Evolutionary conservation across 2,329 filamentous ascomycete species (phyloP).

Genomic region (Epichloe bromicola): DNA sequence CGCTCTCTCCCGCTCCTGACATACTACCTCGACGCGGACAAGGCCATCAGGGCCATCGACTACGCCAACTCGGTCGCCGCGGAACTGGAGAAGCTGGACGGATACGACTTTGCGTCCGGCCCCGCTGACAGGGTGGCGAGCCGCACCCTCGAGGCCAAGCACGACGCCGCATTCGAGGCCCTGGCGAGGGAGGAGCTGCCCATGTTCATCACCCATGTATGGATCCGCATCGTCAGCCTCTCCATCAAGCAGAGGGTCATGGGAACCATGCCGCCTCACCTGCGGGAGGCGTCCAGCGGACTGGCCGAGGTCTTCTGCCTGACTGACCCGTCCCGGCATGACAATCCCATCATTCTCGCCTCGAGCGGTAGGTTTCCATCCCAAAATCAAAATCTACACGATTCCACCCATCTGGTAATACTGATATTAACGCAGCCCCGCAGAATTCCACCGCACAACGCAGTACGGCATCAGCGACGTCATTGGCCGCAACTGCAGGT

Average conservation of each 20-base stretch:
- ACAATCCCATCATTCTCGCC: conserved; percentile 67
- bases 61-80: conserved; percentile 59
- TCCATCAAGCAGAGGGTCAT: conserved; percentile 57
- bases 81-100: conserved; percentile 42
- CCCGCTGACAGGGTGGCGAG: conserved; percentile 42
- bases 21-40: conserved; percentile 60
- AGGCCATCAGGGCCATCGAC: conserved; percentile 55
- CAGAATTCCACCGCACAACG: conserved; percentile 61
- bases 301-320: conserved; percentile 67
- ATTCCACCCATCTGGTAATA: too few species aligned
- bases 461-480: conserved; percentile 63
- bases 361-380: conserved; percentile 45
- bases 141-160: conserved; percentile 45
- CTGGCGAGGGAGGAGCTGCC: conserved; percentile 57
- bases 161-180: conserved; percentile 49
- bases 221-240: conserved; percentile 54
- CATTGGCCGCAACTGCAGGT: conserved; percentile 64
- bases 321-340: conserved; percentile 57
- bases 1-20: conserved; percentile 51
- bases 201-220: conserved; percentile 57
- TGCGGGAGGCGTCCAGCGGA: conserved; percentile 59
- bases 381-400: too few species aligned
- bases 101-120: conserved; percentile 40
- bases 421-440: neutral
- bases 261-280: conserved; percentile 48